Base-by-base conservation (phyloP, 192 early-diverging fungal species). In the Coemansia sp. region DNA sequence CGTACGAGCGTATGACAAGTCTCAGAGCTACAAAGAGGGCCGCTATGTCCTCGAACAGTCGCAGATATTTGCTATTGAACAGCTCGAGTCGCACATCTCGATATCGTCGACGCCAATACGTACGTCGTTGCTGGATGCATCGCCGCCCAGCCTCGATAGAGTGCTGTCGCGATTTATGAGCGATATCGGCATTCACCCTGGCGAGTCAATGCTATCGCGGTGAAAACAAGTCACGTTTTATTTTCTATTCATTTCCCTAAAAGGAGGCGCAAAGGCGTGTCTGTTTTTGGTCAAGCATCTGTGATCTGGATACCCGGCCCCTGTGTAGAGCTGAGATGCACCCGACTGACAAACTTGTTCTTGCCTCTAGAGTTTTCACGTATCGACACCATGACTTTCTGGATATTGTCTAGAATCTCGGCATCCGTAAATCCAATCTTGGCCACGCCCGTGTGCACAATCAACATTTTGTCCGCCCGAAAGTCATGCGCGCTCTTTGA, bases 401-500 rank as follows among this genome's bases (percentile, higher is more conserved):
- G 72, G 16, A 88, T 65, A 51, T 90, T 90, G 26, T 65, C 82
- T 55, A 62, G 61, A 43, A 82, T 77, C 39, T 83, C 68, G 3
- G 68, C 67, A 2, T 37, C 41, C 0, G 70, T 47, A 17, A 85
- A 82, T 8, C 71, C 73, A 7, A 73, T 37, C 59, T 77, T 80
- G 9, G 67, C 83, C 6, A 79, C 73, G 55, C 85, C 80, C 35
- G 85, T 71, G 54, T 92, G 89, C 59, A 96, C 82, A 26, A 89
- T 86, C 25, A 85, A 85, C 47, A 85, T 73, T 60, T 87, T 89
- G 62, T 94, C 92, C 4, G 83, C 89, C 25, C 86, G 86, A 53
- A 93, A 91, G 55, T 93, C 92, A 55, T 85, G 86, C 16, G 89
- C 77, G 29, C 87, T 87, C 56, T 85, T 85, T 27, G 92, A 75